Evolutionary conservation across 2,329 filamentous ascomycete genomes (phyloP).

Genomic region (Parastagonospora avenae): DNA sequence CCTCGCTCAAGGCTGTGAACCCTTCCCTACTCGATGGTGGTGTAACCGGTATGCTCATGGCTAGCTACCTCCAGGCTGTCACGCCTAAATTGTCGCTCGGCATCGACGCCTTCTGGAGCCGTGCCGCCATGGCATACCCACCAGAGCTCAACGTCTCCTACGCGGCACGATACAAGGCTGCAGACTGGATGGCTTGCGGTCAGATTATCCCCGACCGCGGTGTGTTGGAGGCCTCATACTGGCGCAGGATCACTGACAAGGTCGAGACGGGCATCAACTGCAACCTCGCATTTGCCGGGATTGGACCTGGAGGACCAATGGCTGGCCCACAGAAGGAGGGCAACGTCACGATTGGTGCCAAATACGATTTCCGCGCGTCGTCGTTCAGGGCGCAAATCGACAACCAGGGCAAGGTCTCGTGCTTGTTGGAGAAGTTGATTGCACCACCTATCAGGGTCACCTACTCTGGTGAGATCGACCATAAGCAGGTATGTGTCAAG

Average conservation of each 20-base stretch:
- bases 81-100: slow-evolving; percentile 87
- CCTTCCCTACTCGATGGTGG: slow-evolving; percentile 92
- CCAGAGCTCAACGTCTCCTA: slow-evolving; percentile 94
- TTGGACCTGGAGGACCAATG: slow-evolving; percentile 66
- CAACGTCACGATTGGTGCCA: slow-evolving; percentile 87
- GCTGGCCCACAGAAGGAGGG: slow-evolving; percentile 80
- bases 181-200: slow-evolving; percentile 90
- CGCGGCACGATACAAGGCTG: slow-evolving; percentile 85
- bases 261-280: slow-evolving; percentile 96
- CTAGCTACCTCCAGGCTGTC: slow-evolving; percentile 91
- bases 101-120: slow-evolving; percentile 93
- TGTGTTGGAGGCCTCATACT: slow-evolving; percentile 84
- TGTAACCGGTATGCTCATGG: slow-evolving; percentile 92
- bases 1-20: slow-evolving; percentile 91
- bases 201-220: slow-evolving; percentile 89
- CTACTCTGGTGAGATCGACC: slow-evolving; percentile 95
- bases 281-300: slow-evolving; percentile 78
- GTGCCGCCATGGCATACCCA: slow-evolving; percentile 78
- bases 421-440: slow-evolving; percentile 92
- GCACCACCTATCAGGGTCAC: slow-evolving; percentile 91
- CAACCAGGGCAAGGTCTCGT: slow-evolving; percentile 90
- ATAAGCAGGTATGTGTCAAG: slow-evolving; percentile 76
- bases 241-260: slow-evolving; percentile 89
- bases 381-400: slow-evolving; percentile 96
- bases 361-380: slow-evolving; percentile 96